Evolutionary conservation across 2,329 filamentous ascomycete genomes (phyloP).

Genomic region (Raffaelea albimanens): DNA sequence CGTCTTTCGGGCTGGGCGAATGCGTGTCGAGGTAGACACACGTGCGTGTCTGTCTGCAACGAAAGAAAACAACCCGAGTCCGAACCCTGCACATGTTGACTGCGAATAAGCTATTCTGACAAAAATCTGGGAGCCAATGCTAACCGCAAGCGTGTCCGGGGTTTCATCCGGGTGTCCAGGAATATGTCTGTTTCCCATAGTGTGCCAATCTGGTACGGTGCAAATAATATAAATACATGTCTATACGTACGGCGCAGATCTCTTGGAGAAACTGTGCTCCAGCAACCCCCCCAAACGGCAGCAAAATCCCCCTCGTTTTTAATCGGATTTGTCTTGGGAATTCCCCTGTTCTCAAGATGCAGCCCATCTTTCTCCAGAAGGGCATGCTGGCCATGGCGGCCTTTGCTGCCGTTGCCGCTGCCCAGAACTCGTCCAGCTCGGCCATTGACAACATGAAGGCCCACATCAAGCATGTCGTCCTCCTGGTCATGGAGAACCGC

Average conservation of each 20-base stretch:
- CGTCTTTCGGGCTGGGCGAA: background rate
- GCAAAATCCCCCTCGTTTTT: background rate
- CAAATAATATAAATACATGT: background rate
- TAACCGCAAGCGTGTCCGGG: background rate
- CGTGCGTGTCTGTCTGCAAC: background rate
- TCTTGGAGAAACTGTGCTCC: background rate
- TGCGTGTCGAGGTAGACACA: background rate
- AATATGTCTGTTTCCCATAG: background rate
- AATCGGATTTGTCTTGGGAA: background rate
- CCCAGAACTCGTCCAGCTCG: slow-evolving; percentile 1
- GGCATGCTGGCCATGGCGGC: slow-evolving; percentile 1
- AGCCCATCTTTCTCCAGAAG: background rate
- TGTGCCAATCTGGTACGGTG: background rate
- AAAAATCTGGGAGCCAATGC: background rate
- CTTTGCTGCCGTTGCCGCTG: slow-evolving; percentile 6
- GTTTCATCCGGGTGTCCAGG: background rate
- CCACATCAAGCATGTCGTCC: slow-evolving; percentile 38
- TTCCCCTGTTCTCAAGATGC: slow-evolving; percentile 3
- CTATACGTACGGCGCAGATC: background rate
- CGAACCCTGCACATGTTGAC: background rate
- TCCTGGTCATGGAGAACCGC: slow-evolving; percentile 36
- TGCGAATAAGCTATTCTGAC: background rate
- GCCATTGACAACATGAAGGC: slow-evolving; percentile 19
- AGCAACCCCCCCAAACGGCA: background rate
- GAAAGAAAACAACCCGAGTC: background rate